Evolutionary conservation across 345 rosid species (phyloP).

Genomic region (Passiflora organensis): DNA sequence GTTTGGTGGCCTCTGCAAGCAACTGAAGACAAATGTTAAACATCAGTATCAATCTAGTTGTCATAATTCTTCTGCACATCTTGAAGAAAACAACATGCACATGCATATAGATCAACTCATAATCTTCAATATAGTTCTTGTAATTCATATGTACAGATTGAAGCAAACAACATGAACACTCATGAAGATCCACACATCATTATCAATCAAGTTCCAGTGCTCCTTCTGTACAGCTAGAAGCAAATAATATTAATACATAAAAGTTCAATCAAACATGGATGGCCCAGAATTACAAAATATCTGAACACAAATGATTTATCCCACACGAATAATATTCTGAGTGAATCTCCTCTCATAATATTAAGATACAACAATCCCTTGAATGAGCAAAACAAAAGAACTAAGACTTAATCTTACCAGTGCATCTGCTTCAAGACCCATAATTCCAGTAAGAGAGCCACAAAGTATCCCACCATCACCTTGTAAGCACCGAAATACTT

Average conservation of each 20-base stretch:
- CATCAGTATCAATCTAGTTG: not conserved
- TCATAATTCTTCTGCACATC: not conserved
- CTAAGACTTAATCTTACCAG: constrained; percentile 50
- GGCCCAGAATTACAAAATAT: too few species aligned
- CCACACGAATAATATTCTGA: not conserved
- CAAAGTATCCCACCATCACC: constrained; percentile 98
- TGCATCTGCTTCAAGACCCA: constrained; percentile 97
- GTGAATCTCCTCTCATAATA: not conserved
- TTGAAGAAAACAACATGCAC: not conserved
- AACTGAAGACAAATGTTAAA: constrained; percentile 57
- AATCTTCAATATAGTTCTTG: too few species aligned
- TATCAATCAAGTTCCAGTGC: not conserved
- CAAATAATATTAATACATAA: too few species aligned
- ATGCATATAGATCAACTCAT: not conserved
- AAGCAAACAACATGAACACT: too few species aligned
- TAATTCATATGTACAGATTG: too few species aligned
- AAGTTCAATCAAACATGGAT: too few species aligned
- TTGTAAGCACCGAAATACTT: constrained; percentile 82
- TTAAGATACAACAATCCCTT: not conserved
- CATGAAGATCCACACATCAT: not conserved
- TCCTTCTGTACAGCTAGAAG: too few species aligned
- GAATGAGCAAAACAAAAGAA: not conserved
- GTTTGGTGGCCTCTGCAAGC: constrained; percentile 91
- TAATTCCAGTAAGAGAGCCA: constrained; percentile 89
- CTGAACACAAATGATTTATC: not conserved